Percentiles rank a stretch among this genome's conserved stretches.
Conservation (phyloP, 805 yeast genomes). For the Yarrowia sp. region DNA sequence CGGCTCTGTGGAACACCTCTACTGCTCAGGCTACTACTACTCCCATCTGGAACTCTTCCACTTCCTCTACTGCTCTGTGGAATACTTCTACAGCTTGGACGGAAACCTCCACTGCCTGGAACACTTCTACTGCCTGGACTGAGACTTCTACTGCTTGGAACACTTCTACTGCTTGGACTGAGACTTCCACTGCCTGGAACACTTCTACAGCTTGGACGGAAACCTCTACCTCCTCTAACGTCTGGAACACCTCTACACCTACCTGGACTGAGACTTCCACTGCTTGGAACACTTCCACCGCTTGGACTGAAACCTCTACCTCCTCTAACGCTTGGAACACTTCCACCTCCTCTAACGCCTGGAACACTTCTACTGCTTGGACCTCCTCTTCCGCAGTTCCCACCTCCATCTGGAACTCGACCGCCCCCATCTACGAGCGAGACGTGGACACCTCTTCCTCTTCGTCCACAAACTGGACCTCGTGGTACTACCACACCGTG, state of each 20-base stretch:
- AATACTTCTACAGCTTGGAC: neutral
- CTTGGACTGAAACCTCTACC: no score
- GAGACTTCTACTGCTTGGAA: neutral
- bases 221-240: neutral
- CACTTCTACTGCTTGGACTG: neutral
- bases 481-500: slow-evolving; percentile 3
- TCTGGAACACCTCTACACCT: slow-evolving; percentile 9
- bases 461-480: slow-evolving; percentile 4
- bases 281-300: slow-evolving; percentile 3
- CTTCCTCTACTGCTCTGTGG: slow-evolving; percentile 1
- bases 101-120: slow-evolving; percentile 1
- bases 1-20: slow-evolving; percentile 3
- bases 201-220: neutral
- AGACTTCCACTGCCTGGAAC: neutral
- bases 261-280: no score
- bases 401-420: neutral
- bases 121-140: slow-evolving; percentile 1
- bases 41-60: neutral
- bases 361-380: slow-evolving; percentile 9
- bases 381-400: neutral
- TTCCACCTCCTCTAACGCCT: neutral
- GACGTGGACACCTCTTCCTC: slow-evolving; percentile 10
- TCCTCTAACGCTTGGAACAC: neutral
- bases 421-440: slow-evolving; percentile 27
- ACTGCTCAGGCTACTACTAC: neutral